phyloP scores from a whole-genome alignment of 192 early-diverging fungal species.

The Rhizophagus sp. region DNA sequence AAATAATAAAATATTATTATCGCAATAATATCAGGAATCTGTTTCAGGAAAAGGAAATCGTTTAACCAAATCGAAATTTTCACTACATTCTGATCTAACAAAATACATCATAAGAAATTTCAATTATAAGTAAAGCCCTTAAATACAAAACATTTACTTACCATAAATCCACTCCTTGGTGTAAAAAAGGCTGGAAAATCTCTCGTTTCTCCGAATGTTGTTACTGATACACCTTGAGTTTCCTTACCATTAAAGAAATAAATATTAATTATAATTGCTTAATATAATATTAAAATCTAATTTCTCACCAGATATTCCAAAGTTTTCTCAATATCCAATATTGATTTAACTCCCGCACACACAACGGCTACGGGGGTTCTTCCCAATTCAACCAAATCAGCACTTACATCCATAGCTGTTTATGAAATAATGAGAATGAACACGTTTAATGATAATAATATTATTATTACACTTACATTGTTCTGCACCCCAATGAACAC shows the following conservation, averaged over 20 bases:
- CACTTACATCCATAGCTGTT: slow-evolving; percentile 83
- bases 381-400: slow-evolving; percentile 90
- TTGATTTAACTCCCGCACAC: slow-evolving; percentile 96
- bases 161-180: slow-evolving; percentile 67
- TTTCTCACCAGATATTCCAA: slow-evolving; percentile 73
- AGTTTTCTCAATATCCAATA: slow-evolving; percentile 89
- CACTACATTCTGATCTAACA: too few species aligned
- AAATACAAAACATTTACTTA: slow-evolving; percentile 18
- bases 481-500: slow-evolving; percentile 86
- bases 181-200: slow-evolving; percentile 95
- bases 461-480: slow-evolving; percentile 40
- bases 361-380: slow-evolving; percentile 92
- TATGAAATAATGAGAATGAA: neutral
- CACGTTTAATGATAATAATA: neutral
- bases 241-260: slow-evolving; percentile 47
- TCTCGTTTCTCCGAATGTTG: slow-evolving; percentile 64
- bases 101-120: too few species aligned
- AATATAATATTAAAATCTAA: neutral
- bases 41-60: neutral
- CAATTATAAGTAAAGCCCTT: too few species aligned
- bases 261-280: neutral
- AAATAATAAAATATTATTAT: neutral
- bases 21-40: neutral
- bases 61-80: neutral
- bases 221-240: slow-evolving; percentile 91